Evolutionary conservation across 2,329 filamentous ascomycete genomes (phyloP), one percentile per base, ranked within the genome.

Genomic region (Clarireedia monteithiana): DNA sequence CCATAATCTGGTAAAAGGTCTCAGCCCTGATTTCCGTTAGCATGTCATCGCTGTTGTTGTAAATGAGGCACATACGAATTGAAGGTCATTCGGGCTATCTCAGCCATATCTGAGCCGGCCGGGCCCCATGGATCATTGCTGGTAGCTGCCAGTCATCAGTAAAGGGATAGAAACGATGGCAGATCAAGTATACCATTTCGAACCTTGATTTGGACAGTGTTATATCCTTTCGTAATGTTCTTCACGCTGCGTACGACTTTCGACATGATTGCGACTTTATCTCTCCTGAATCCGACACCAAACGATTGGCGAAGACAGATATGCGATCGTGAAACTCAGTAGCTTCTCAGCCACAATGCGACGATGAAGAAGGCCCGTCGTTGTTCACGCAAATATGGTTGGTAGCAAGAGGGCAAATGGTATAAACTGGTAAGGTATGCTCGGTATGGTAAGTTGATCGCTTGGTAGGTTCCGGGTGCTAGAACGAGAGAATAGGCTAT

Each of bases 1-100:
- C 94, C 86, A 99, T 96, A 67, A 99, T 96, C 71, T 99, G 92
- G 76, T 96, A 96, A 76, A 99, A 99, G 72, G 97, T 94, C 73
- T 88, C 92, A 38, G 91, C 91, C 69, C 92, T 70, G 58, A 44
- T 42, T 24, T 2, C 9, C 17, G 38, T 15, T 27, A 24, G 39
- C 40, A 62, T 51, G 64, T 60, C 10, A 14, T 14, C 23, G 12
- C 17, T 34, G 17, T 40, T 15, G 47, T 42, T 2, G 1, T 5
- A 48, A 9, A 12, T 42, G 39, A 17, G 38, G 58, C 56, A 74
- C 86, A 68, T 85, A 96, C 92, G 89, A 95, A 76, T 95, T 95
- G 77, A 91, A 99, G 50, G 94, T 97, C 79, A 97, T 86, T 72
- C 94, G 89, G 72, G 94, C 91, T 70, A 99, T 96, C 75, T 99